Percentiles rank a stretch among this genome's conserved stretches.
phyloP scores from a whole-genome alignment of 1,139 yeast species.

The Pichia cactophila region DNA sequence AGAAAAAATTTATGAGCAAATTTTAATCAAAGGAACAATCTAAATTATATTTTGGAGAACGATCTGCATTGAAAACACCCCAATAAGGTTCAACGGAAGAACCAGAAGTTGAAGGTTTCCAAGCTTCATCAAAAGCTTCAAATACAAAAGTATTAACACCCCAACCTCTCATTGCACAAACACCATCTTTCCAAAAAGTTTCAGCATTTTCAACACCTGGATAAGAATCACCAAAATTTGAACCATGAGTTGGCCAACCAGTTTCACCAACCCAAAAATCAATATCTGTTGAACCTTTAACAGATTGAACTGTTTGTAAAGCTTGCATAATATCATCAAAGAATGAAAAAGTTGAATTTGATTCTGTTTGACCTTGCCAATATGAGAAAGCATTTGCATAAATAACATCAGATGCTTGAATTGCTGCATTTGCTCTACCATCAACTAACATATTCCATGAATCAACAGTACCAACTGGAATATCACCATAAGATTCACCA shows the following conservation, averaged over 20 bases:
- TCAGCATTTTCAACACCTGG: slow-evolving; percentile 73
- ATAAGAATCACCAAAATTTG: slow-evolving; percentile 51
- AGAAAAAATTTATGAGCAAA: neutral
- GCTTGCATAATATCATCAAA: slow-evolving; percentile 96
- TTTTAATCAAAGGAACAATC: slow-evolving; percentile 32
- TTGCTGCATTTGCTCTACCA: slow-evolving; percentile 60
- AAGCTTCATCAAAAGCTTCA: slow-evolving; percentile 91
- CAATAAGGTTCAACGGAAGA: slow-evolving; percentile 83
- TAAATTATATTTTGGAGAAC: slow-evolving; percentile 49
- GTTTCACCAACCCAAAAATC: slow-evolving; percentile 97
- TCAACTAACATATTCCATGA: slow-evolving; percentile 92
- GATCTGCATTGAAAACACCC: slow-evolving; percentile 71
- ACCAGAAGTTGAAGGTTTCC: slow-evolving; percentile 85
- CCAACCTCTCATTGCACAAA: slow-evolving; percentile 93
- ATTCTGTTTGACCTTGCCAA: slow-evolving; percentile 94
- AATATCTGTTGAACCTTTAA: slow-evolving; percentile 78
- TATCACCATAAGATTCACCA: slow-evolving; percentile 64
- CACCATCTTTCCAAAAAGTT: slow-evolving; percentile 75
- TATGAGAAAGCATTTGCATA: slow-evolving; percentile 93
- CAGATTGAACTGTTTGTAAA: slow-evolving; percentile 72
- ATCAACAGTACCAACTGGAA: slow-evolving; percentile 88
- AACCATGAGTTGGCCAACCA: slow-evolving; percentile 95
- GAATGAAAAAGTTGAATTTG: slow-evolving; percentile 80
- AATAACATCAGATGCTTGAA: slow-evolving; percentile 73
- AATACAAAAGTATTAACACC: slow-evolving; percentile 87